Evolutionary conservation across 129 eudicot genomes (phyloP), one percentile per base, ranked within the genome.

Genomic region (Tanacetum coccineum): DNA sequence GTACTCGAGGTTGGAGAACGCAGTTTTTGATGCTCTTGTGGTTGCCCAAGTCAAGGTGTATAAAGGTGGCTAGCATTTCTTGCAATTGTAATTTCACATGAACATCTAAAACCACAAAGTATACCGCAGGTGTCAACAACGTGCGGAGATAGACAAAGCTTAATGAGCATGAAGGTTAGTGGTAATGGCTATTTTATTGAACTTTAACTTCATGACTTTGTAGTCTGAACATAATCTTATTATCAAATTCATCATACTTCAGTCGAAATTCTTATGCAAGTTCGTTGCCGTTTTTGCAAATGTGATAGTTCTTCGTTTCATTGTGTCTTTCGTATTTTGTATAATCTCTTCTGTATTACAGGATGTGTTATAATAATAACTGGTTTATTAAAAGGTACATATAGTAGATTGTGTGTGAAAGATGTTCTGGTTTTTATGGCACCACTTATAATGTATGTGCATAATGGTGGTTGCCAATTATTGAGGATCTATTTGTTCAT

Each of bases 31-130:
- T 4, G 36, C 36, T 30, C 4, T 4, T 30, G 36, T 30, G 4
- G 4, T 30, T 4, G 36, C 36, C 0, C 36, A 6, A 28, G 36
- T 28, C 0, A 7, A 30, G 5, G 36, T 6, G 4, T 1, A 57
- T 78, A 59, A 74, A 52, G 26, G 62, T 57, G 32, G 26, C 62
- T 4, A 13, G 42, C 62, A 57, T 10, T 22, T 57, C 9, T 22
- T 11, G 13, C 62, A 1, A 13, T 57, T 67, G 62, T 10, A 39
- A n/a, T 39, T 39, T 61, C n/a, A 61, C 66, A 22, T n/a, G 19
- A 8, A 10, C 21, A n/a, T 6, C 15, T 61, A 3, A 39, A 36
- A 36, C 3, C 2, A 28, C 9, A 57, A 22, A 3, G 62, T 22
- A 19, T 15, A 13, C 14, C 22, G 62, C 26, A 57, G 18, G 0